phyloP scores from a whole-genome alignment of 2,329 filamentous ascomycete species.

The Fusarium staphyleae region DNA sequence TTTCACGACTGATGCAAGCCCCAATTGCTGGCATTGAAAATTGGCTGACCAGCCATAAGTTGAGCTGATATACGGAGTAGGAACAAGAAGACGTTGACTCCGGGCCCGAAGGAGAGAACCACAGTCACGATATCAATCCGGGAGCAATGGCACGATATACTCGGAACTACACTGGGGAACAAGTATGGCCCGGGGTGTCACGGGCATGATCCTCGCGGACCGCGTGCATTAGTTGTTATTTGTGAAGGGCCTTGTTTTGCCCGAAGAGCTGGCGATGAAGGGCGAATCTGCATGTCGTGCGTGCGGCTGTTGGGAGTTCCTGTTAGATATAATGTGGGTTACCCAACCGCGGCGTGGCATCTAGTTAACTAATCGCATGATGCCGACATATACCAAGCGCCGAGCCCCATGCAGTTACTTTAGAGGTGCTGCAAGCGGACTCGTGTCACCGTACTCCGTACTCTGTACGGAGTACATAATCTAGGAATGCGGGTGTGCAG shows the following conservation, averaged over 20 bases:
- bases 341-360: slow-evolving; percentile 21
- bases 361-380: slow-evolving; percentile 24
- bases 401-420: slow-evolving; percentile 12
- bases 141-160: slow-evolving; percentile 19
- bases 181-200: slow-evolving; percentile 14
- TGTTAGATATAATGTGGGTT: slow-evolving; percentile 20
- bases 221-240: slow-evolving; percentile 28
- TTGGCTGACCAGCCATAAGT: neutral
- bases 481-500: slow-evolving; percentile 8
- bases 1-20: neutral
- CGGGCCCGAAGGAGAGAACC: slow-evolving; percentile 5
- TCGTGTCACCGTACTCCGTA: slow-evolving; percentile 21
- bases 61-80: slow-evolving; percentile 5
- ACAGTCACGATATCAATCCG: slow-evolving; percentile 21
- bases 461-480: too few relatives aligned
- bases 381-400: slow-evolving; percentile 33
- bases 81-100: neutral
- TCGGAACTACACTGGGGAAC: slow-evolving; percentile 6
- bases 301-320: slow-evolving; percentile 15
- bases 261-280: slow-evolving; percentile 35
- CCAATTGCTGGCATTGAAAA: neutral
- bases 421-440: slow-evolving; percentile 6
- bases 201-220: slow-evolving; percentile 19
- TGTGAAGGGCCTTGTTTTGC: neutral
- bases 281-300: slow-evolving; percentile 24